Evolutionary conservation across 805 yeast species (phyloP), one percentile per base, ranked within the genome.

Genomic region (Zygosaccharomyces bisporus): DNA sequence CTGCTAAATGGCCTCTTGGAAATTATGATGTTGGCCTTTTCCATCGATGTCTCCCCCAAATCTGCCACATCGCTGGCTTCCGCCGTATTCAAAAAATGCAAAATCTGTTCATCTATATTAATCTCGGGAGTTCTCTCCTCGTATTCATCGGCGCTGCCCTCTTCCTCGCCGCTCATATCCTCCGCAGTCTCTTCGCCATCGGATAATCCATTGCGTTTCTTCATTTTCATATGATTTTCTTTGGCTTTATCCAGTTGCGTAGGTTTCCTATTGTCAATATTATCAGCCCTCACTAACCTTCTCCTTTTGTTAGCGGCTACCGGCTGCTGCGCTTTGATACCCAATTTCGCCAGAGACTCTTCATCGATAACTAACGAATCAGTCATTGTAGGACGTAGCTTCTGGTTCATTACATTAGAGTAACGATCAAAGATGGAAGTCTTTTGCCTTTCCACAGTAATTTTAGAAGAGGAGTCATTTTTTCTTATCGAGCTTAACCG

Each of bases 61-160:
- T 91, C 98, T 8, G 83, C 76, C 35, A 93, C 69, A 60, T 90
- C 96, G 44, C 80, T 77, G 1, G 70, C 71, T 12, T 85, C 77
- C 1, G 95, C 91, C 9, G 79, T 76, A 64, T 93, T 93, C 51
- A 91, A 71, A 54, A 93, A 89, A 35, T 80, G 77, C 37, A 90
- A 67, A 19, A 88, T 77, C 47, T 86, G 80, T 12, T 71, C 71
- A 55, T 83, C 90, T 51, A 83, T 80, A 51, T 67, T 56, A 4
- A 60, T 63, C 9, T 59, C 62, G 9, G 56, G 54, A 1, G 53
- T 40, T n/a, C 47, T 52, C 17, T 54, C 67, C 36, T 55, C 58
- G 29, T 56, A 55, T 13, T 62, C 64, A 24, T 62, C 66, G 41
- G 68, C 65, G 17, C 55, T 54, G 10, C 62, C 63, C 25, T 71